Conservation (phyloP, 208 protist species). For the Leishmania guyanensis region DNA sequence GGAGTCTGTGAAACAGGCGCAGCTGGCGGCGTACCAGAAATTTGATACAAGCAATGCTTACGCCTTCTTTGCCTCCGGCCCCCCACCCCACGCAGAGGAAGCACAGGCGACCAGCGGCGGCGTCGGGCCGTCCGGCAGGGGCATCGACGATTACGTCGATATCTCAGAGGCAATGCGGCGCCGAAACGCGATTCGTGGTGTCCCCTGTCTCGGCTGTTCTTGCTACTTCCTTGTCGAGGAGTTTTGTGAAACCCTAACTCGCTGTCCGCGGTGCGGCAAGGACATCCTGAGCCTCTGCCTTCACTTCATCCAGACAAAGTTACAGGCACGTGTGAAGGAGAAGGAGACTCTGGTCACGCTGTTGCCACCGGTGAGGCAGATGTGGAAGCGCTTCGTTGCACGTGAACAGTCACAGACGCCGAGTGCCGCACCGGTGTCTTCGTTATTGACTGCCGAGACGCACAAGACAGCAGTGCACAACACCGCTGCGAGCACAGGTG, state of each 20-base stretch:
- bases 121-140: neutral
- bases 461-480: neutral
- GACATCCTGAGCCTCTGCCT: constrained; percentile 47
- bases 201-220: constrained; percentile 66
- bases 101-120: neutral
- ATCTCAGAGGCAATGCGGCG: constrained; percentile 43
- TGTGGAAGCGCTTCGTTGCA: constrained; percentile 15
- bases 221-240: constrained; percentile 71
- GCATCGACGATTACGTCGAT: constrained; percentile 29
- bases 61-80: constrained; percentile 10
- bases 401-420: neutral
- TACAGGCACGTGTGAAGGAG: constrained; percentile 14
- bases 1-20: constrained; percentile 20
- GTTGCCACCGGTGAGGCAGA: constrained; percentile 17
- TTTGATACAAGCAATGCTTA: constrained; percentile 13
- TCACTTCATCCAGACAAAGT: constrained; percentile 22
- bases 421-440: neutral
- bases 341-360: constrained; percentile 23
- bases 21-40: constrained; percentile 16
- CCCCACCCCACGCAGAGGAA: neutral
- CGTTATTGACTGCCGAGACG: neutral
- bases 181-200: constrained; percentile 42
- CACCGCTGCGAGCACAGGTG: neutral
- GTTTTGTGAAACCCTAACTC: constrained; percentile 45
- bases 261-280: constrained; percentile 63